Evolutionary conservation across 1,284 basidiomycete genomes (phyloP), one percentile per base, ranked within the genome.

Genomic region (Naganishia sp.): DNA sequence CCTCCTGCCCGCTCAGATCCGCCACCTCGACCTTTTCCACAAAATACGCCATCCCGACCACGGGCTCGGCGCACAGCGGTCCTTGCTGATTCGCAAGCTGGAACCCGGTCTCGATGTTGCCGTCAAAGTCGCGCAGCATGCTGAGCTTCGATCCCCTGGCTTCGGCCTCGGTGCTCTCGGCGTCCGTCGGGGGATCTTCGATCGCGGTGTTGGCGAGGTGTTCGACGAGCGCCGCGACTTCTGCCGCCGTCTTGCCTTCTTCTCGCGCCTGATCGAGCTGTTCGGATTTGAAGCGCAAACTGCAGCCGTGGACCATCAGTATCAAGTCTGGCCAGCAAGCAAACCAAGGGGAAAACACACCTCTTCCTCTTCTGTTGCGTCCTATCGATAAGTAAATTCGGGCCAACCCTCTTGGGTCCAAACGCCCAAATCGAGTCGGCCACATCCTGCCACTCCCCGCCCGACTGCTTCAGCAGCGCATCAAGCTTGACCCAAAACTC

Each of bases 31-130:
- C 81, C 45, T 85, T 82, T 77, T 98, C 92, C 2, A 99, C 84
- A 70, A 95, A 90, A 81, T 90, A 99, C 0, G 89, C 93, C 81
- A 99, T 82, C 0, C 95, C 96, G 69, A 95, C 89, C 18, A 98
- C 87, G 1, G 96, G 96, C 77, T 99, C 96, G 7, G 89, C 90
- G 72, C 96, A 99, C 28, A 99, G 79, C 7, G 96, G 96, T 0
- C 96, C 96, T 78, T 94, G 90, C 75, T 91, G 89, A 0, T 89
- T 90, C 3, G 94, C 94, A 52, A 98, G 85, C 80, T 97, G 94
- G 81, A 99, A 99, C 1, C 94, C 96, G 2, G 88, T 89, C 77
- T 98, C 94, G 53, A 99, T 83, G 69, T 88, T 84, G 67, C 87
- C 86, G 72, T 93, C 89, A 71, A 95, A 90, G 71, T 91, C 89